Evolutionary conservation across 2,329 filamentous ascomycete genomes (phyloP), one percentile per base, ranked within the genome.

Genomic region (Penicillium sp.): DNA sequence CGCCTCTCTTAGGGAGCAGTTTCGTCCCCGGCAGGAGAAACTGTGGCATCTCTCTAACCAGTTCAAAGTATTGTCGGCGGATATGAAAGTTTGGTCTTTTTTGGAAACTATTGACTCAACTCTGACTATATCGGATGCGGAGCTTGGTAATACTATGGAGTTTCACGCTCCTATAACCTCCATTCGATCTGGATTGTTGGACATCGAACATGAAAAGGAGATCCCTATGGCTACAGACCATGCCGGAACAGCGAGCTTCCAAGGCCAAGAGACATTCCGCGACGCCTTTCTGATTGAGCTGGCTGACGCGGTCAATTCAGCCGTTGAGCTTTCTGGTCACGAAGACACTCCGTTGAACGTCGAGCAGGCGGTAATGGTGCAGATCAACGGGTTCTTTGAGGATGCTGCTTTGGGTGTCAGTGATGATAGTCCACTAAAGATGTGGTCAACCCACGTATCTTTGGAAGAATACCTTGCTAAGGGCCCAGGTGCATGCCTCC

Each of bases 101-200:
- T 83, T 86, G 55, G 85, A 87, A 62, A 87, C 83, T 0, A 78
- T 83, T 7, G 84, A 86, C 65, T 85, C 84, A 1, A 77, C 79
- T 1, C 72, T 86, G 4, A 81, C 81, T 0, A 79, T 72, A 6
- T 65, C 72, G 9, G 68, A 69, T 40, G 64, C 69, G 0, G 66
- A 73, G 3, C 66, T 68, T 1, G 70, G 72, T 4, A 80, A 81
- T 51, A 76, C 60, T 1, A 54, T 85, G 2, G 82, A 82, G 61
- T 85, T 86, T 55, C 82, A 81, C 7, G 83, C 83, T 0, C 83
- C 84, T 0, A 71, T 87, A 15, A 82, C 82, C 0, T 85, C 84
- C 74, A 72, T 72, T 14, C 58, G 68, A n/a, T 72, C 69, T 3
- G 70, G 68, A 0, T 51, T 72, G 27, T 51, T 72, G 31, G 62